A percentile compares a stretch with the other conserved stretches of the same genome.
These are phyloP conservation scores for Dactylellina cionopaga DNA, from an alignment of 2,329 filamentous ascomycete genomes.

Conservation along the genomic window DNA sequence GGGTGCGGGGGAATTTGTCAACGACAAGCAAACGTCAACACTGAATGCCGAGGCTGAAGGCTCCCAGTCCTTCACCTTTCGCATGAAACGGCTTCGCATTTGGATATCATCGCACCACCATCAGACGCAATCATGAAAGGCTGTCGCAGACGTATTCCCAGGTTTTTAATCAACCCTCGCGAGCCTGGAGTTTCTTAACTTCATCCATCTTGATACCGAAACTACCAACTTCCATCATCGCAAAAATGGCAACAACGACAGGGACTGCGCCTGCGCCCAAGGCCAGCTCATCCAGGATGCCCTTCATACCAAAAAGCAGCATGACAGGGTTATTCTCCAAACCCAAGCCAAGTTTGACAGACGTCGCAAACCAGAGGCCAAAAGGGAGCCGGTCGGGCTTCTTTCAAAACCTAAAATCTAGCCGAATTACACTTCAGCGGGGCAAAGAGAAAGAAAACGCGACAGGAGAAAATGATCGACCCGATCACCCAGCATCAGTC, in stretches of 20 bases:
- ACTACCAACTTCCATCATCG: not conserved
- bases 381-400: slow-evolving; percentile 5
- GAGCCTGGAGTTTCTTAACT: slow-evolving; percentile 34
- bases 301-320: slow-evolving; percentile 7
- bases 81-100: no score
- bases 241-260: slow-evolving; percentile 6
- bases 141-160: no score
- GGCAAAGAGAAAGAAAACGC: slow-evolving; percentile 13
- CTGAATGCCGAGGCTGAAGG: no score
- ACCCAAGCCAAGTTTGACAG: not conserved
- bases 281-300: not conserved
- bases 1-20: no score
- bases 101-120: no score
- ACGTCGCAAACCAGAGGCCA: not conserved
- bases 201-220: not conserved
- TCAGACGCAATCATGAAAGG: no score
- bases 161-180: not conserved
- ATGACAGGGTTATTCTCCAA: slow-evolving; percentile 16
- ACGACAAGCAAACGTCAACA: no score
- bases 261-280: not conserved
- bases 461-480: not conserved
- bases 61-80: no score
- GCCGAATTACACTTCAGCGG: not conserved
- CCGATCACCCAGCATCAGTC: slow-evolving; percentile 10
- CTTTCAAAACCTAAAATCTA: slow-evolving; percentile 26